These are phyloP conservation scores for Trichomonas tenax DNA, from an alignment of 208 protist species.

Conservation along the genomic window DNA sequence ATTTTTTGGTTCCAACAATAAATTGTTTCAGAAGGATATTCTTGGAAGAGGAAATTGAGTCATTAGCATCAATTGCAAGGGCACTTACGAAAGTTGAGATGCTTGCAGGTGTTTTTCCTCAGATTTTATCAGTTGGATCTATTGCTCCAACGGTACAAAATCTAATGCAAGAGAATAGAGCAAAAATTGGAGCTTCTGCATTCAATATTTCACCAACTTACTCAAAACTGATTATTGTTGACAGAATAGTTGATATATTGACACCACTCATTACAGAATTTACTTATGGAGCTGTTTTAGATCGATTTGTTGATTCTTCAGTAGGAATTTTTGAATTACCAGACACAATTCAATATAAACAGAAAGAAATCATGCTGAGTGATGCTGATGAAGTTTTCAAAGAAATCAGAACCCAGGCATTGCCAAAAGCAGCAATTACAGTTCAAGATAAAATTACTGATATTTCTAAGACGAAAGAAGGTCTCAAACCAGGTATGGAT, in stretches of 20 bases:
- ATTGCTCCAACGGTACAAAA: neutral
- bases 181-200: neutral
- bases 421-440: neutral
- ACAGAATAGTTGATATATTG: neutral
- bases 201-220: neutral
- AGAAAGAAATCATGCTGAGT: neutral
- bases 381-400: neutral
- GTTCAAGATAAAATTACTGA: neutral
- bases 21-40: neutral
- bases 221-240: neutral
- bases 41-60: neutral
- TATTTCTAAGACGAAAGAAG: neutral
- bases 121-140: neutral
- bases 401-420: neutral
- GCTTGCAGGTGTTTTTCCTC: neutral
- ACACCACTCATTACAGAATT: neutral
- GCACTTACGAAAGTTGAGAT: neutral
- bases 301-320: neutral
- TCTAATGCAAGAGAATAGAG: neutral
- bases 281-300: neutral
- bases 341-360: neutral
- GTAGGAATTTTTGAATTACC: neutral
- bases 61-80: neutral
- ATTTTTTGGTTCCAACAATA: neutral
- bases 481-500: neutral